Evolutionary conservation across 352 stramenopile genomes (phyloP).

Genomic region (Phytopythium aichiense): DNA sequence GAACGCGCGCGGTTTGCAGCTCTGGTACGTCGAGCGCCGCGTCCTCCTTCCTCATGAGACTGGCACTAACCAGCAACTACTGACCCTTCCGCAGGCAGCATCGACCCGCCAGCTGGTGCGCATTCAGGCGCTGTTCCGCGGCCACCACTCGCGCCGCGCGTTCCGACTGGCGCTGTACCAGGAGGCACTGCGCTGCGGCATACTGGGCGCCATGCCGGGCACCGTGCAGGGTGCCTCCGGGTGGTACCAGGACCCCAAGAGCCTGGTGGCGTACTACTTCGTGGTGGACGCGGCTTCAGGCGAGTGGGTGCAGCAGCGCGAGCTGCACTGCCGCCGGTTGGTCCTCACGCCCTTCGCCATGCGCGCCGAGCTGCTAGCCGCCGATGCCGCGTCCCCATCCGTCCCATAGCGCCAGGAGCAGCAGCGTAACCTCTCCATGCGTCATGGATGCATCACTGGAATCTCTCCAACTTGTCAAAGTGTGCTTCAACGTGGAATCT

Average conservation of each 20-base stretch:
- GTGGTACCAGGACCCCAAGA: slow-evolving; percentile 79
- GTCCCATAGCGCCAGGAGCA: background rate
- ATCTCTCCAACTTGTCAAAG: background rate
- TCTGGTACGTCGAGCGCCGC: background rate
- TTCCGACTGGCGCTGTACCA: slow-evolving; percentile 66
- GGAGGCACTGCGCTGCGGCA: slow-evolving; percentile 52
- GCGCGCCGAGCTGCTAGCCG: slow-evolving; percentile 31
- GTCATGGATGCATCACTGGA: background rate
- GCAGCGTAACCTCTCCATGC: background rate
- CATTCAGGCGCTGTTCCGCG: slow-evolving; percentile 58
- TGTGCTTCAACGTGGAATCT: slow-evolving; percentile 1
- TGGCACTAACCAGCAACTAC: background rate
- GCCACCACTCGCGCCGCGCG: slow-evolving; percentile 37
- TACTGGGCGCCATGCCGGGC: slow-evolving; percentile 69
- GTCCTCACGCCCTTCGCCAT: slow-evolving; percentile 71
- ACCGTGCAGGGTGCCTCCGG: slow-evolving; percentile 56
- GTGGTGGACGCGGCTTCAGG: slow-evolving; percentile 37
- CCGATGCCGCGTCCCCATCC: slow-evolving; percentile 20
- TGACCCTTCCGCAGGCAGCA: background rate
- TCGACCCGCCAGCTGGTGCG: slow-evolving; percentile 10
- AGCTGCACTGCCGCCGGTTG: slow-evolving; percentile 46
- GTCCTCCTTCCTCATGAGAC: background rate
- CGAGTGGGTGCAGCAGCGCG: slow-evolving; percentile 63
- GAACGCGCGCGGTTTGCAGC: background rate
- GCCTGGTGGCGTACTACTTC: slow-evolving; percentile 76